These are phyloP conservation scores for Potentilla sterilis DNA, from an alignment of 306 rosid genomes.

Conservation along the genomic window DNA sequence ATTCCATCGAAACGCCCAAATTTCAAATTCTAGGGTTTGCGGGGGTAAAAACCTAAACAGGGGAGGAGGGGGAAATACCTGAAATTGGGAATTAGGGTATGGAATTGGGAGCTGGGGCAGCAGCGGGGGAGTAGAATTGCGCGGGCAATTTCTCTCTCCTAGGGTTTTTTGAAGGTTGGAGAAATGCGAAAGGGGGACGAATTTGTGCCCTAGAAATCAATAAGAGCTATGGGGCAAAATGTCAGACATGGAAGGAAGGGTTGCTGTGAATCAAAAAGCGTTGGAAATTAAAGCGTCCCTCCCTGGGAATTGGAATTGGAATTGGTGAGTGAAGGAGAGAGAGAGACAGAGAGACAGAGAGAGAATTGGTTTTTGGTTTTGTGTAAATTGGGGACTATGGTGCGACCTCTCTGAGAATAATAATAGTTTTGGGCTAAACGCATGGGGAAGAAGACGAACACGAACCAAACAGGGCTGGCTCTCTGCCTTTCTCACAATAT, in stretches of 20 bases:
- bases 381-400: background rate
- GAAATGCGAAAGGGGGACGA: conserved; percentile 30
- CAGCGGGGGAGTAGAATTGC: conserved; percentile 24
- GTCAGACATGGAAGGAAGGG: conserved; percentile 62
- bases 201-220: conserved; percentile 49
- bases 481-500: background rate
- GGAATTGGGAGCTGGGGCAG: conserved; percentile 55
- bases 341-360: background rate
- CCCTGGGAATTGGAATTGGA: background rate
- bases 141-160: conserved; percentile 48
- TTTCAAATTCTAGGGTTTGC: conserved; percentile 82
- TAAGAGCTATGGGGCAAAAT: conserved; percentile 40
- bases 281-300: background rate
- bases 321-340: background rate
- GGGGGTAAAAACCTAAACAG: conserved; percentile 28
- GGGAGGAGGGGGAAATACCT: conserved; percentile 50
- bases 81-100: conserved; percentile 25
- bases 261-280: background rate
- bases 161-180: conserved; percentile 64
- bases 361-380: background rate
- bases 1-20: conserved; percentile 41
- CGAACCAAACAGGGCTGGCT: background rate
- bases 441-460: background rate
- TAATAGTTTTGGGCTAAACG: background rate
- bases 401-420: background rate